Evolutionary conservation across 2,329 filamentous ascomycete genomes (phyloP).

Genomic region (Purpureocillium lavendulum): DNA sequence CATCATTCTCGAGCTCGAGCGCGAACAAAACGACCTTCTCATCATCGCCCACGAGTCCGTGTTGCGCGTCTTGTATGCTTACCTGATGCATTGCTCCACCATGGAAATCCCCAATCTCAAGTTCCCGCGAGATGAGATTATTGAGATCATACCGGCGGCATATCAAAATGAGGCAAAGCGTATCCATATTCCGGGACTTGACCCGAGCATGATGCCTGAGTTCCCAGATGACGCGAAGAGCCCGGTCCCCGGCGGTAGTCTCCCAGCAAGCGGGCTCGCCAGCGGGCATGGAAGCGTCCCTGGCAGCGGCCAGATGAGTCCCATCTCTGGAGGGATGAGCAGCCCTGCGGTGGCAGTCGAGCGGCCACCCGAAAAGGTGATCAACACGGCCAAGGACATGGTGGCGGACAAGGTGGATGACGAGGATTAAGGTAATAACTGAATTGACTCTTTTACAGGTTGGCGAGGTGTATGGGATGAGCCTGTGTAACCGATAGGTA

Average conservation of each 20-base stretch:
- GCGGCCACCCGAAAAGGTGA: conserved; percentile 37
- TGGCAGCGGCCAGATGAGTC: conserved; percentile 30
- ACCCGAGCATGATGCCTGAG: conserved; percentile 60
- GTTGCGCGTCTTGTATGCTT: conserved; percentile 92
- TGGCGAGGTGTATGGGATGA: not conserved
- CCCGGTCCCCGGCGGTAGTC: conserved; percentile 46
- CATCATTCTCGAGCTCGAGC: conserved; percentile 93
- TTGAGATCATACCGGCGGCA: conserved; percentile 94
- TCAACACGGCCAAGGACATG: conserved; percentile 40
- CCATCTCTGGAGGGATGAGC: conserved; percentile 38
- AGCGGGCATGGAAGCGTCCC: conserved; percentile 17
- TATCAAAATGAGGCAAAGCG: conserved; percentile 95
- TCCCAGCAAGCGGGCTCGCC: conserved; percentile 15
- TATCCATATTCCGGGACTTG: conserved; percentile 69
- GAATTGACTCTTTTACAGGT: not conserved
- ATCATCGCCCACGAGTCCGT: conserved; percentile 98
- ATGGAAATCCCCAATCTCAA: conserved; percentile 87
- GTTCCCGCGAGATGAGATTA: conserved; percentile 94
- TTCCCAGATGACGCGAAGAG: conserved; percentile 78
- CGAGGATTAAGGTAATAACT: conserved; percentile 29
- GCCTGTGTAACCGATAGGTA: conserved; percentile 1
- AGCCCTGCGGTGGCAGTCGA: conserved; percentile 35
- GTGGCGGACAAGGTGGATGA: conserved; percentile 45
- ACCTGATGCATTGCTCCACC: conserved; percentile 96
- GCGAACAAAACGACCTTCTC: conserved; percentile 93